A percentile compares a stretch with the other conserved stretches of the same genome.
These are phyloP conservation scores for Solanum chiquidenum DNA, from an alignment of 257 asterid species.

Conservation along the genomic window DNA sequence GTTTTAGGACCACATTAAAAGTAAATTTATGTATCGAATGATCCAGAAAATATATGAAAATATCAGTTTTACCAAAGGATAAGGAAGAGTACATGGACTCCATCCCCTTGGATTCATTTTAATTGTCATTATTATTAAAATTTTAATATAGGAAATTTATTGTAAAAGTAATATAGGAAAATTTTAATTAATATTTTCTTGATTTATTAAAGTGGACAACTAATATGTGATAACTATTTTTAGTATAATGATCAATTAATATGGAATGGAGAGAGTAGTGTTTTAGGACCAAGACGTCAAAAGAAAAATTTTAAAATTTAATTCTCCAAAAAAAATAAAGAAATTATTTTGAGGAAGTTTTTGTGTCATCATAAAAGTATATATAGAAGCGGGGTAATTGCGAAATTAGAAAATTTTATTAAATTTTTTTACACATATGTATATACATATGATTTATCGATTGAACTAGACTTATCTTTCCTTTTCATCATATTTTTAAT, in stretches of 20 bases:
- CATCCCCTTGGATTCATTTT: background rate
- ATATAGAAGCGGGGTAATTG: background rate
- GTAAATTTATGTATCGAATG: background rate
- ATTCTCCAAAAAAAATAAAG: background rate
- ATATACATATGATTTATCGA: background rate
- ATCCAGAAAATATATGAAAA: background rate
- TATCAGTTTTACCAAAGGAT: background rate
- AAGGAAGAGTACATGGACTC: background rate
- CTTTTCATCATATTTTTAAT: no score
- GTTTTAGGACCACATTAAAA: background rate
- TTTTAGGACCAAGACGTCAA: background rate
- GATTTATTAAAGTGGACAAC: no score
- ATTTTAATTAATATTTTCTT: no score
- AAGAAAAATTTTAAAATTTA: background rate
- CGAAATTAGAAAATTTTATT: no score
- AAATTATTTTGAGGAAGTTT: background rate
- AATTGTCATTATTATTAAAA: background rate
- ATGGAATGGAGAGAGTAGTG: background rate
- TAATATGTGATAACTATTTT: no score
- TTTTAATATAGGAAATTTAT: no score
- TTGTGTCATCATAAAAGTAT: background rate
- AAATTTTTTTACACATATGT: no score
- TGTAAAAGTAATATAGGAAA: no score
- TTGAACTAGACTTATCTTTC: no score
- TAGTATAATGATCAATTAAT: no score